Evolutionary conservation across 257 asterid genomes (phyloP).

Genomic region (Nicotiana paniculata): DNA sequence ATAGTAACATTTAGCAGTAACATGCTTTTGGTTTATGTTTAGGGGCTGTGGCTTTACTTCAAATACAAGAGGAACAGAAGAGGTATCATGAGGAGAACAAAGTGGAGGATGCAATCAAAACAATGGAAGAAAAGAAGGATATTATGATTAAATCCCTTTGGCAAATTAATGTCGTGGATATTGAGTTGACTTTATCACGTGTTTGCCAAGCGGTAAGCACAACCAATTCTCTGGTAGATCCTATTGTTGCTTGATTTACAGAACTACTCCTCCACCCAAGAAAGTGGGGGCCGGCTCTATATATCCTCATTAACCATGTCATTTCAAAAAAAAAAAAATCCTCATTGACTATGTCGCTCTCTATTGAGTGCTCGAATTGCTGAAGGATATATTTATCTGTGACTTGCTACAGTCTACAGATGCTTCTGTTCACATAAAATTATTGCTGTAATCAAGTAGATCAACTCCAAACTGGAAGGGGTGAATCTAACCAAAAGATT

Average conservation of each 20-base stretch:
- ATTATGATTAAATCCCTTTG: slow-evolving; percentile 63
- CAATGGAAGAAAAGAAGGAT: slow-evolving; percentile 52
- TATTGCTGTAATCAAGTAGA: not conserved
- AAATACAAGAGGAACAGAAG: slow-evolving; percentile 64
- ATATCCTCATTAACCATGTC: too few species aligned
- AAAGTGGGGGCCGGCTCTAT: too few species aligned
- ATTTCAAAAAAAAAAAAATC: too few species aligned
- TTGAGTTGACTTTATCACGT: slow-evolving; percentile 58
- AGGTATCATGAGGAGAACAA: slow-evolving; percentile 40
- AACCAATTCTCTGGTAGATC: not conserved
- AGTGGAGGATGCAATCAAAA: slow-evolving; percentile 45
- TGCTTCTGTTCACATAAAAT: not conserved
- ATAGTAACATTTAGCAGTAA: not conserved
- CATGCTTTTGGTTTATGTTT: not conserved
- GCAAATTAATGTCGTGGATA: slow-evolving; percentile 77
- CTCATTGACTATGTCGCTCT: too few species aligned
- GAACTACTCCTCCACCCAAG: too few species aligned
- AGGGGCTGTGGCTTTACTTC: slow-evolving; percentile 66
- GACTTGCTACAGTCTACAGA: not conserved
- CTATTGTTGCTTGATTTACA: not conserved
- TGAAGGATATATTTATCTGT: not conserved
- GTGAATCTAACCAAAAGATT: not conserved
- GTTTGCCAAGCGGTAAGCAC: slow-evolving; percentile 73
- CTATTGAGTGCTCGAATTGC: not conserved
- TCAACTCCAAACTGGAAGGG: not conserved